Percentiles rank a stretch among this genome's conserved stretches.
phyloP scores from a whole-genome alignment of 768 basidiomycete species.

The Gelatoporia subvermispora region DNA sequence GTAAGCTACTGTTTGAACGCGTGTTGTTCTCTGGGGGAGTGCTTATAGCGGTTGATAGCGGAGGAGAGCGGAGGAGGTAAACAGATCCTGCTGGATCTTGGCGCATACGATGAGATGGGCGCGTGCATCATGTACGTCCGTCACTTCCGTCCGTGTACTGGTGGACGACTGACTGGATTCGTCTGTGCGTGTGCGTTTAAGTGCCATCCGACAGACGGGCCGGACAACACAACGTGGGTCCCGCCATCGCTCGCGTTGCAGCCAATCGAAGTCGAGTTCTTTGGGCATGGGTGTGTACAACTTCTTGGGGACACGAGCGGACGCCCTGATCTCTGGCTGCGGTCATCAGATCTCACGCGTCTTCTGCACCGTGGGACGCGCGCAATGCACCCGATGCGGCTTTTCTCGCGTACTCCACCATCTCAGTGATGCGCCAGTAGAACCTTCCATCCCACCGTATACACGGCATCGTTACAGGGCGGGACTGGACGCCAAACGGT shows the following conservation, averaged over 20 bases:
- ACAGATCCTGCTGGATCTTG: conserved; percentile 63
- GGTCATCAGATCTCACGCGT: conserved; percentile 63
- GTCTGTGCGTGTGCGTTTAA: conserved; percentile 32
- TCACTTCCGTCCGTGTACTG: no score
- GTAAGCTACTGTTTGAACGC: no score
- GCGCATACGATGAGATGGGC: conserved; percentile 79
- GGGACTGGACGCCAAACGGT: conserved; percentile 69
- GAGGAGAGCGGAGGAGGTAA: conserved; percentile 83
- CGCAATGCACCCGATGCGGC: conserved; percentile 87
- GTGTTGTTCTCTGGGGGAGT: no score
- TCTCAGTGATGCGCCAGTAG: conserved; percentile 83
- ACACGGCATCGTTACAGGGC: conserved; percentile 71
- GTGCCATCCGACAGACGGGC: conserved; percentile 69
- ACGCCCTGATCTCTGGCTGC: neutral
- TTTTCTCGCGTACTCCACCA: conserved; percentile 73
- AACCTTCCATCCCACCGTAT: conserved; percentile 77
- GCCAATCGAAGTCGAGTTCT: conserved; percentile 62
- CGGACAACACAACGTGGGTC: conserved; percentile 42
- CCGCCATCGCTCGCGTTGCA: conserved; percentile 62
- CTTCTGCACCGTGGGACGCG: conserved; percentile 83
- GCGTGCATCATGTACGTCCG: conserved; percentile 64
- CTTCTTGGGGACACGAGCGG: neutral
- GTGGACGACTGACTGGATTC: no score
- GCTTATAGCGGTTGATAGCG: no score
- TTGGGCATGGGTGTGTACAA: conserved; percentile 59